Evolutionary conservation across 352 stramenopile species (phyloP), one percentile per base, ranked within the genome.

Genomic region (Phytophthora sansomeana): DNA sequence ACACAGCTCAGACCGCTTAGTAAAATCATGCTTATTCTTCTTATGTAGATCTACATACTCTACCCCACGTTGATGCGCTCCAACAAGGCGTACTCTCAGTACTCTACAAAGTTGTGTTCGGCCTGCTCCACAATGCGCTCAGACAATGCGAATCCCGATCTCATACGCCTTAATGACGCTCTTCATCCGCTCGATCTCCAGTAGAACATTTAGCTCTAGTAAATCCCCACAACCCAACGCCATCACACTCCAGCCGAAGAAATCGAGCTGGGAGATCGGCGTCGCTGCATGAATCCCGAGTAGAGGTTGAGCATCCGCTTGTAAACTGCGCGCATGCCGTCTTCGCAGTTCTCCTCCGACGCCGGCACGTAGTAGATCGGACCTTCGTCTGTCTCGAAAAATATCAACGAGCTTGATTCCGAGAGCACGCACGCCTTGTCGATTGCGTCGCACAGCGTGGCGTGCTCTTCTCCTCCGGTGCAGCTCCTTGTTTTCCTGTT

Each of bases 131-230:
- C 77, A 81, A 35, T 81, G 74, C 26, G 77, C 64, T 3, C 58
- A 62, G 13, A 77, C 63, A 29, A 29, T 63, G 14, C 63, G 61
- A 6, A 42, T 50, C 10, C 52, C 38, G 21, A 24, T 57, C 30
- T 62, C 8, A 17, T 28, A 16, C 9, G 43, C 24, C 9, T 35
- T 50, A 21, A 81, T 75, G 33, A 70, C 74, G 26, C 69, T 70
- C 56, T 77, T 77, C 74, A 81, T 81, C 74, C 74, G 79, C 52
- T 81, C 74, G 43, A 81, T 68, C 58, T 79, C 70, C 9, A 66
- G 61, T n/a, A n/a, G n/a, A n/a, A n/a, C n/a, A n/a, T n/a, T n/a
- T n/a, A n/a, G n/a, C n/a, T n/a, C n/a, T n/a, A n/a, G n/a, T n/a
- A n/a, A n/a, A n/a, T n/a, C n/a, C n/a, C n/a, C n/a, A n/a, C n/a